phyloP scores from a whole-genome alignment of 179 eudicot species.

The Heliamphora pulchella region DNA sequence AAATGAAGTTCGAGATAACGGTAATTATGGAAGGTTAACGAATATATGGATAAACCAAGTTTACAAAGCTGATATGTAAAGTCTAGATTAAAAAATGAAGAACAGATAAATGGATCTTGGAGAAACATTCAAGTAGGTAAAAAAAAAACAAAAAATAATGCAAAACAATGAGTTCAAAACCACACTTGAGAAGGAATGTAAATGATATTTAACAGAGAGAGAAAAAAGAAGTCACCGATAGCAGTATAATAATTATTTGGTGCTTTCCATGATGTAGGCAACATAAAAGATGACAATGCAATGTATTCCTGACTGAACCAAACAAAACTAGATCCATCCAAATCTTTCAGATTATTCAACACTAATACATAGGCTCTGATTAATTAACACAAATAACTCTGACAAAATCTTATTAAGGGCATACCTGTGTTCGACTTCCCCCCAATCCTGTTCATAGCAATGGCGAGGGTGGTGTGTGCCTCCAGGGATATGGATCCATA shows the following conservation, averaged over 20 bases:
- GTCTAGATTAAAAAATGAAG: background rate
- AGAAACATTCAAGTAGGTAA: background rate
- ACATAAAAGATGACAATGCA: background rate
- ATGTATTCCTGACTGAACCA: background rate
- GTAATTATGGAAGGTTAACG: background rate
- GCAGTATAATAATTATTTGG: background rate
- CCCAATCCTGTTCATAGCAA: slow-evolving; percentile 92
- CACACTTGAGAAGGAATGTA: background rate
- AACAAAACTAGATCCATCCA: background rate
- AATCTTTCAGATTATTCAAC: background rate
- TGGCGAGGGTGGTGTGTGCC: slow-evolving; percentile 87
- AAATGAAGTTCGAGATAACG: background rate
- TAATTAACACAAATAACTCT: background rate
- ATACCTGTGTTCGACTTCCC: slow-evolving; percentile 97
- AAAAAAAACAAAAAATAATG: background rate
- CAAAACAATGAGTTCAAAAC: background rate
- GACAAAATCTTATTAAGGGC: slow-evolving; percentile 1
- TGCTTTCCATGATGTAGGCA: background rate
- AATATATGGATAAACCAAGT: background rate
- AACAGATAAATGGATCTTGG: background rate
- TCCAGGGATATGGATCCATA: slow-evolving; percentile 96
- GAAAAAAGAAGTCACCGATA: background rate
- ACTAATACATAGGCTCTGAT: background rate
- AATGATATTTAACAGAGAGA: background rate
- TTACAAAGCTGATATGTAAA: background rate